Conservation (phyloP, 345 rosid species). For the Brassica cretica region DNA sequence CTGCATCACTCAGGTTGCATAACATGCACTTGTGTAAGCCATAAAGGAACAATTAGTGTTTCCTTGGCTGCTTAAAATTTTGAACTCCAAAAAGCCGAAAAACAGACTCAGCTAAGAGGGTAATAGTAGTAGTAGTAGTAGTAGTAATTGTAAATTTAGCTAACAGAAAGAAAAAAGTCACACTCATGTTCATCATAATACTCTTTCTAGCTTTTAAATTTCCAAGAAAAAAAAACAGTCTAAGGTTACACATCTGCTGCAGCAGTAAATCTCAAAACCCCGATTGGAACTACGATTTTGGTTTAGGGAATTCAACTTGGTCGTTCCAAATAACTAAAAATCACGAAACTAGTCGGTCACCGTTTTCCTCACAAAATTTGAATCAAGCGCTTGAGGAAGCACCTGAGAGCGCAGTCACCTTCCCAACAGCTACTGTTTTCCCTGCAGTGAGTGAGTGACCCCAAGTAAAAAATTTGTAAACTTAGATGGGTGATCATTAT, state of each 20-base stretch:
- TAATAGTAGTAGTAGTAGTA: background rate
- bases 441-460: conserved; percentile 43
- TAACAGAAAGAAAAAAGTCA: background rate
- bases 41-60: conserved; percentile 24
- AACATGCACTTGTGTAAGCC: background rate
- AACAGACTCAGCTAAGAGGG: background rate
- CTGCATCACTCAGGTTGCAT: background rate
- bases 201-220: conserved; percentile 22
- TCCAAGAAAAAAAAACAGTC: conserved; percentile 14
- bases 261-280: conserved; percentile 21
- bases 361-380: conserved; percentile 37
- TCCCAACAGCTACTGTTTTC: conserved; percentile 75
- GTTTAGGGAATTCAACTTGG: background rate
- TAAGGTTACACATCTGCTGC: conserved; percentile 23
- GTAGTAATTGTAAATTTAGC: background rate
- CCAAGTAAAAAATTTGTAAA: background rate
- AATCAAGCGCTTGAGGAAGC: conserved; percentile 43
- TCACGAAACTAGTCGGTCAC: conserved; percentile 17
- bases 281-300: conserved; percentile 1
- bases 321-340: background rate
- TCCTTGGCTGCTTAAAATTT: background rate
- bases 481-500: background rate
- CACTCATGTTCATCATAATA: conserved; percentile 23
- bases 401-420: conserved; percentile 53
- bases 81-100: background rate